Evolutionary conservation across 1,284 basidiomycete species (phyloP).

Genomic region (Schizophyllum commune): DNA sequence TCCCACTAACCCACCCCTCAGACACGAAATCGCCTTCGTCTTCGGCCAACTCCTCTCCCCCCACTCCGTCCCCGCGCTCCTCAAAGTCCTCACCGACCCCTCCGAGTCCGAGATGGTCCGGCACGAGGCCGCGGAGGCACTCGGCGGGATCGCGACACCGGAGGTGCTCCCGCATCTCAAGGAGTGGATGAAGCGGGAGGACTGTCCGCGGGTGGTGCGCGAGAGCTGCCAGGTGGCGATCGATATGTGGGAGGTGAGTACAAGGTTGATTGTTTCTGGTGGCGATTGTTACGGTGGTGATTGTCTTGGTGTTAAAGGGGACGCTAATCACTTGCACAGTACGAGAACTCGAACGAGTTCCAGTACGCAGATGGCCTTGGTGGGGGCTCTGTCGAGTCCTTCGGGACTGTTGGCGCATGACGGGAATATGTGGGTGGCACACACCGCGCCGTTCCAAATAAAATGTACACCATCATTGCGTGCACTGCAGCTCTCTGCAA

Average conservation of each 20-base stretch:
- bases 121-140: conserved; percentile 97
- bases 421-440: too few species aligned
- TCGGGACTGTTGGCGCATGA: background rate
- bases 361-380: conserved; percentile 58
- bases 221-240: conserved; percentile 97
- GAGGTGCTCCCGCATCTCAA: conserved; percentile 83
- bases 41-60: conserved; percentile 93
- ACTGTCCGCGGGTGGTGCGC: conserved; percentile 84
- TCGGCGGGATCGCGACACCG: conserved; percentile 92
- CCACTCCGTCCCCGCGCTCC: conserved; percentile 81
- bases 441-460: background rate
- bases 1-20: conserved; percentile 22
- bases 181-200: conserved; percentile 75
- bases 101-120: conserved; percentile 95
- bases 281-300: background rate
- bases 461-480: background rate
- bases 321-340: conserved; percentile 33
- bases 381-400: background rate
- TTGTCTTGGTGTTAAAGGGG: background rate
- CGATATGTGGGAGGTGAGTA: conserved; percentile 90
- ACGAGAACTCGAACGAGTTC: conserved; percentile 88
- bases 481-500: background rate
- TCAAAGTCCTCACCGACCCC: conserved; percentile 68
- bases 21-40: conserved; percentile 96
- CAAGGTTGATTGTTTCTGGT: background rate